Evolutionary conservation across 164 flowering plant species (phyloP), one percentile per base, ranked within the genome.

Genomic region (Stephania cephalantha): DNA sequence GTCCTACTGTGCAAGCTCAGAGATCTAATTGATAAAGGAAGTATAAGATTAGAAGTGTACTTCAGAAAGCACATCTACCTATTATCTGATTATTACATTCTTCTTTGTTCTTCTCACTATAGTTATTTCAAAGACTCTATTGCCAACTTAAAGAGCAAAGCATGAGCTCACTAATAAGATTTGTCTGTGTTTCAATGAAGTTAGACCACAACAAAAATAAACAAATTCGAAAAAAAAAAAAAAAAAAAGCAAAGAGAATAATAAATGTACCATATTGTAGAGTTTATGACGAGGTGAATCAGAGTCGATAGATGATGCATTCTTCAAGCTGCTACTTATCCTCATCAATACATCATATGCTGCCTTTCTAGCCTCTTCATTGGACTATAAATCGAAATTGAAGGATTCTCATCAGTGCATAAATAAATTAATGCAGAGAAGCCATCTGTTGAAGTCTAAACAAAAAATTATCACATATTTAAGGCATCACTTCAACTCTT

Each of bases 331-430:
- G 73, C 88, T 80, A 75, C 88, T 83, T 77, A 91, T 83, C 69
- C 61, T 70, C 42, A 85, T 82, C n/a, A 95, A 87, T 50, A 78
- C 67, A 86, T 93, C 94, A 82, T 91, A 92, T 71, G 99, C 92
- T 66, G 73, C 87, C 80, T 88, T 90, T 75, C 99, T 86, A 13
- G 81, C 71, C 72, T 87, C 98, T 81, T 90, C 90, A 35, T 81
- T 82, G 9, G 86, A 82, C 99, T 95, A 85, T 78, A 80, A 48
- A 30, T 67, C 52, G 22, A 74, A 13, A 46, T 22, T 6, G 8
- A 65, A 15, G 5, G 25, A 20, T 65, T 74, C 45, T 22, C 9
- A 46, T 64, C 22, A 71, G 6, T 71, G 15, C 44, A 25, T 9
- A 4, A 63, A 44, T 20, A 31, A 61, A 20, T 10, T 13, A 30